Percentiles rank a stretch among this genome's conserved stretches.
Evolutionary conservation across 2,329 filamentous ascomycete species (phyloP).

Genomic region (Fusarium camptoceras): DNA sequence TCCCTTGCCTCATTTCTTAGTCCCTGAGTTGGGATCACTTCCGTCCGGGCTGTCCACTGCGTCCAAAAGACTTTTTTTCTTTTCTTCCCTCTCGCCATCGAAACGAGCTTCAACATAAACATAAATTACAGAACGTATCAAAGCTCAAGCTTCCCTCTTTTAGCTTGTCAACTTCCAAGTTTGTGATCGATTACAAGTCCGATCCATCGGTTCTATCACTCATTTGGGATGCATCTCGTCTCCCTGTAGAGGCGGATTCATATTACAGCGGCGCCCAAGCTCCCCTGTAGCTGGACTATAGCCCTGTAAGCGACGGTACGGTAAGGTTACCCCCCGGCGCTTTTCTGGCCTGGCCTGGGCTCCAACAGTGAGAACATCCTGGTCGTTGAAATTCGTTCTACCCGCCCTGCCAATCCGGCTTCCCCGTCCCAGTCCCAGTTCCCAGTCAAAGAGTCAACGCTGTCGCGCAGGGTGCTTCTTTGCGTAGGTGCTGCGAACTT

Average conservation of each 20-base stretch:
- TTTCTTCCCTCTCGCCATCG: not conserved
- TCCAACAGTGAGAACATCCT: constrained; percentile 21
- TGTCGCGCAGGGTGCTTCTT: constrained; percentile 38
- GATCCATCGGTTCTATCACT: constrained; percentile 33
- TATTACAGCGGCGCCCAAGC: constrained; percentile 38
- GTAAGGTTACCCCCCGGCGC: constrained; percentile 7
- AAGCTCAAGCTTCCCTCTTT: constrained; percentile 15
- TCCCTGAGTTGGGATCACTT: constrained; percentile 24
- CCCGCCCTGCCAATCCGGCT: constrained; percentile 43
- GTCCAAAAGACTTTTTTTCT: constrained; percentile 16
- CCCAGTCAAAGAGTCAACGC: constrained; percentile 29
- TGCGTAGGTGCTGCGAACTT: constrained; percentile 42
- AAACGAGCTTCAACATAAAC: not conserved
- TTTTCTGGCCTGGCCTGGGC: constrained; percentile 24
- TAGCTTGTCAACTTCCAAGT: constrained; percentile 31
- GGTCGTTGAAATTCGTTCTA: constrained; percentile 38
- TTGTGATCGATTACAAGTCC: constrained; percentile 20
- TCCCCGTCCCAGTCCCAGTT: constrained; percentile 34
- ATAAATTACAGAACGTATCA: constrained; percentile 14
- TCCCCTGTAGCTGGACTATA: constrained; percentile 13
- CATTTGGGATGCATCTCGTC: constrained; percentile 20
- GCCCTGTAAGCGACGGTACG: constrained; percentile 21
- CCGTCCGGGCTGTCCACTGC: constrained; percentile 15
- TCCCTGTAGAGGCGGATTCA: constrained; percentile 23
- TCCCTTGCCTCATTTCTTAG: constrained; percentile 37